These are phyloP conservation scores for Paramecium sexaurelia DNA, from an alignment of 73 alveolate genomes.

Conservation along the genomic window DNA sequence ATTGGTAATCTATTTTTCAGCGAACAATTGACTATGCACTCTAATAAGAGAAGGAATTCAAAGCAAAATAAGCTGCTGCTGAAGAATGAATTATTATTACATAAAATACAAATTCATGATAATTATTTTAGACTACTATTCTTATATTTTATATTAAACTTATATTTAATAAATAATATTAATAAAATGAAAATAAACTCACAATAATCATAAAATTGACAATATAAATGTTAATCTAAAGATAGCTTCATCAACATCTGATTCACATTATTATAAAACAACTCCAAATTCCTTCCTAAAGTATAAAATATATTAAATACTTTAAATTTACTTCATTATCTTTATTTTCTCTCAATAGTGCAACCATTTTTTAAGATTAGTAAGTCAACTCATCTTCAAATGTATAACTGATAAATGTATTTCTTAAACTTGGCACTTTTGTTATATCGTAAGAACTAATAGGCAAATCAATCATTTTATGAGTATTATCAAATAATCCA, in stretches of 20 bases:
- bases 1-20: background rate
- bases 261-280: background rate
- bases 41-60: slow-evolving; percentile 10
- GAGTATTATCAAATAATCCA: slow-evolving; percentile 22
- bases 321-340: slow-evolving; percentile 12
- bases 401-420: background rate
- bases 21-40: slow-evolving; percentile 32
- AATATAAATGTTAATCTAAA: slow-evolving; percentile 1
- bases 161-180: no score
- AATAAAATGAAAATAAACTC: background rate
- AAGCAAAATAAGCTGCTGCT: background rate
- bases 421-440: slow-evolving; percentile 32
- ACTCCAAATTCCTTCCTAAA: background rate
- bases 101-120: background rate
- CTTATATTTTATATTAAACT: background rate
- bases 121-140: slow-evolving; percentile 24
- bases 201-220: background rate
- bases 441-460: background rate
- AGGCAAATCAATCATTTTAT: background rate
- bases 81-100: slow-evolving; percentile 4
- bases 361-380: slow-evolving; percentile 42
- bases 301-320: background rate
- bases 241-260: background rate
- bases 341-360: slow-evolving; percentile 34
- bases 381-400: background rate